These are phyloP conservation scores for Populus ilicifolia DNA, from an alignment of 345 rosid species.

Conservation along the genomic window DNA sequence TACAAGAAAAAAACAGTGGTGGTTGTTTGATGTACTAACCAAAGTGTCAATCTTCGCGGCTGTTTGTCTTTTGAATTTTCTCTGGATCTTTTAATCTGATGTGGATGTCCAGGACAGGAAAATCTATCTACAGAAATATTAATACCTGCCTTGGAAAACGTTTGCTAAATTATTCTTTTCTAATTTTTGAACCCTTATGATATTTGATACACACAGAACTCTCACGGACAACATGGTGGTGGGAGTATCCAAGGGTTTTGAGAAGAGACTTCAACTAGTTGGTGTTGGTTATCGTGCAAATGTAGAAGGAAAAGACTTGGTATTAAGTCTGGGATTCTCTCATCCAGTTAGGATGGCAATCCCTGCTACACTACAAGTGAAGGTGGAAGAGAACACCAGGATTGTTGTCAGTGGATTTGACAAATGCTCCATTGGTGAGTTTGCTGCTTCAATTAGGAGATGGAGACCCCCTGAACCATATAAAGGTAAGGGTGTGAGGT, in stretches of 20 bases:
- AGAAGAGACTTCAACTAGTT: conserved; percentile 74
- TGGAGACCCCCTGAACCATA: conserved; percentile 99
- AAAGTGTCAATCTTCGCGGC: background rate
- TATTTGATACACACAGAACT: conserved; percentile 44
- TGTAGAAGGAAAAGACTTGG: conserved; percentile 77
- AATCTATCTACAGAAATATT: background rate
- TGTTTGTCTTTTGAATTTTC: background rate
- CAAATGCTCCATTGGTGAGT: conserved; percentile 69
- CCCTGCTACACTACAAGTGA: conserved; percentile 64
- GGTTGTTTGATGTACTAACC: background rate
- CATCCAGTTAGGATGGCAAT: conserved; percentile 88
- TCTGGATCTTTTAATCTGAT: background rate
- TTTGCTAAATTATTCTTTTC: background rate
- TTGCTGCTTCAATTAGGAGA: conserved; percentile 81
- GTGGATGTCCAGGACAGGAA: background rate
- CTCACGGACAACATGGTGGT: conserved; percentile 92
- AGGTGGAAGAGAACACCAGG: conserved; percentile 85
- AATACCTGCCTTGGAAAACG: background rate
- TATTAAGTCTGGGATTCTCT: conserved; percentile 81
- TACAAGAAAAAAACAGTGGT: background rate
- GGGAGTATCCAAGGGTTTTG: conserved; percentile 97
- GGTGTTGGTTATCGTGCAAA: conserved; percentile 92
- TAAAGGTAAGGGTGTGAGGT: conserved; percentile 94
- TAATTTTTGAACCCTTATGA: background rate
- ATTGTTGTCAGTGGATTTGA: conserved; percentile 71